Conservation (phyloP, 306 rosid species). For the Rosa persica region DNA sequence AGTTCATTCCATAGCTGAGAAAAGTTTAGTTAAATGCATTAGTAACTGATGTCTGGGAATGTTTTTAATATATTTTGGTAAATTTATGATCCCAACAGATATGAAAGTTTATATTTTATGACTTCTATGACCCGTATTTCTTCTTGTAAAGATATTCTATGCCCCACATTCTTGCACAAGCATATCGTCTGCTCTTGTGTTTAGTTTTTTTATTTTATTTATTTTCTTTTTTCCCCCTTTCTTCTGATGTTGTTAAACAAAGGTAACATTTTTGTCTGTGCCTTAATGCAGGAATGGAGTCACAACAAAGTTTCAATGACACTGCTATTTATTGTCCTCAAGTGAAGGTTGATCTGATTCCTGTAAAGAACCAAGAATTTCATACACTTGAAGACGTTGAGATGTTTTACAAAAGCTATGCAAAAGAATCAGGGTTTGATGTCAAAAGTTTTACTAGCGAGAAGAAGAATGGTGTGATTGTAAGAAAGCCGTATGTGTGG, state of each 20-base stretch:
- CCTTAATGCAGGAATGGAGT: constrained; percentile 49
- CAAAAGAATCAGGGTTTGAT: neutral
- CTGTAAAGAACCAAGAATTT: neutral
- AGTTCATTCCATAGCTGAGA: constrained; percentile 12
- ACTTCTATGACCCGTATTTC: too few species aligned
- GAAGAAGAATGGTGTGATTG: neutral
- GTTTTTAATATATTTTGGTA: too few species aligned
- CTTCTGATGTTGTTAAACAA: constrained; percentile 1
- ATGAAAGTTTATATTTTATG: too few species aligned
- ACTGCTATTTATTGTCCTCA: neutral
- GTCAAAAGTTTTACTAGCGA: neutral
- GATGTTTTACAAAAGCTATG: neutral
- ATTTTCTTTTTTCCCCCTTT: neutral
- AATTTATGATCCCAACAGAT: too few species aligned
- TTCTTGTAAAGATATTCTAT: too few species aligned
- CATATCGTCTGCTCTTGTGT: too few species aligned
- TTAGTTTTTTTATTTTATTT: too few species aligned
- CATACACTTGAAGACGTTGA: neutral
- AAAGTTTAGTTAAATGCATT: neutral
- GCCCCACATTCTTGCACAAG: too few species aligned
- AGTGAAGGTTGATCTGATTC: neutral
- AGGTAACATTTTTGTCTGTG: constrained; percentile 22
- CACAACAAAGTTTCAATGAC: neutral
- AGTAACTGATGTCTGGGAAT: too few species aligned
- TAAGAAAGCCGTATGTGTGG: neutral